Base-by-base conservation (phyloP, 228 moss, liverwort and hornwort species). In the Sphagnum magellanicum region DNA sequence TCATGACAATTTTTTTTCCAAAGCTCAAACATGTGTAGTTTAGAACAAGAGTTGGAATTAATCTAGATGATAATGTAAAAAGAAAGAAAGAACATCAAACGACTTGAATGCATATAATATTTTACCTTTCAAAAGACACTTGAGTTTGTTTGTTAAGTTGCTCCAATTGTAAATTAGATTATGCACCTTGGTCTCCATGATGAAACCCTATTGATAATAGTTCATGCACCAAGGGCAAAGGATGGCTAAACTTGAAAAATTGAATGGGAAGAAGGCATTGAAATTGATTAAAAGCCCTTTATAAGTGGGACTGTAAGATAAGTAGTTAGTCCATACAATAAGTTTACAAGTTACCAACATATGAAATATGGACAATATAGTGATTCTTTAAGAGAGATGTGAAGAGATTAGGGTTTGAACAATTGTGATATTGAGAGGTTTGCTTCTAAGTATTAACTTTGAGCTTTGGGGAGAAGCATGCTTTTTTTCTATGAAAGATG, bases 11-110 rank as follows among this genome's bases (percentile, higher is more conserved):
- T 7, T 9, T 13, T 50, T 58, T 69, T 16, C 32, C 59, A 46
- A 69, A 60, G 12, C 5, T 16, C 17, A 69, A 69, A 14, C 46
- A 69, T 14, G 15, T 32, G 58, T 15, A 58, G 55, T 69, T 69
- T n/a, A n/a, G 1, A 5, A 13, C 49, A 47, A 48, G 12, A 8
- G 9, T 7, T 17, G 50, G 67, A 68, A 32, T 68, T 32, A 32
- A n/a, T 4, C 51, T 4, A 4, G 66, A 14, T 4, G n/a, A n/a
- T 10, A 46, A n/a, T 9, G n/a, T 49, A 55, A 32, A 32, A 32
- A 32, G 2, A 32, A 32, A 32, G 32, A 2, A 32, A 32, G 3
- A 32, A 32, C 3, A 2, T 32, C 32, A 32, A 32, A 32, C 32
- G 3, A 32, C 32, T 32, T 32, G 32, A 3, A 32, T 32, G 32